Evolutionary conservation across 257 asterid genomes (phyloP).

Genomic region (Nemophila menziesii): DNA sequence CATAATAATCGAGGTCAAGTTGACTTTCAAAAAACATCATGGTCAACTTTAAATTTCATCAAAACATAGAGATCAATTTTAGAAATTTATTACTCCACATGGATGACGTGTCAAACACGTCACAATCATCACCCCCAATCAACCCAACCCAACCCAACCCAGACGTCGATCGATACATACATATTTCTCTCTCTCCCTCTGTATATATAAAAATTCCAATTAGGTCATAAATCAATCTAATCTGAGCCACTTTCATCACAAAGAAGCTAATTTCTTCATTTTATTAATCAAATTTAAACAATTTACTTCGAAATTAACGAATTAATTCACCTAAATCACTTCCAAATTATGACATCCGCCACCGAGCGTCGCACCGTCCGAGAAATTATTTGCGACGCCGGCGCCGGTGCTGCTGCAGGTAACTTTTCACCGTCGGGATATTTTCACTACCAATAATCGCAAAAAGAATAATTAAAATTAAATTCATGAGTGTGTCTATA

Average conservation of each 20-base stretch:
- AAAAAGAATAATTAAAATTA: conserved; percentile 1
- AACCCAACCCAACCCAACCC: neutral
- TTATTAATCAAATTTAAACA: too few species aligned
- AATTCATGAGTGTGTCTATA: conserved; percentile 5
- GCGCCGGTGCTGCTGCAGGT: conserved; percentile 99
- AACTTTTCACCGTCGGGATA: conserved; percentile 11
- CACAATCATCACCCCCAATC: neutral
- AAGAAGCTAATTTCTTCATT: neutral
- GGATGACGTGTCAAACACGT: neutral
- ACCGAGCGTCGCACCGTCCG: conserved; percentile 37
- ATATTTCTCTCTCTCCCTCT: neutral
- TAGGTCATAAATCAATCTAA: neutral
- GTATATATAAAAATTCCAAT: neutral
- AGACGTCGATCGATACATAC: neutral
- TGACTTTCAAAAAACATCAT: too few species aligned
- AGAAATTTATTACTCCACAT: too few species aligned
- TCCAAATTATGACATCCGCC: conserved; percentile 23
- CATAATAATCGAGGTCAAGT: too few species aligned
- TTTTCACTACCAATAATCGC: conserved; percentile 2
- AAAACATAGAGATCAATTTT: too few species aligned
- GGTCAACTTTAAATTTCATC: too few species aligned
- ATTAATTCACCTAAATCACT: neutral
- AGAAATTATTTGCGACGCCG: conserved; percentile 55
- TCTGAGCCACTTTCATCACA: neutral
- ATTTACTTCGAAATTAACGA: too few species aligned